Evolutionary conservation across 768 basidiomycete genomes (phyloP).

Genomic region (Mycena capillaripes): DNA sequence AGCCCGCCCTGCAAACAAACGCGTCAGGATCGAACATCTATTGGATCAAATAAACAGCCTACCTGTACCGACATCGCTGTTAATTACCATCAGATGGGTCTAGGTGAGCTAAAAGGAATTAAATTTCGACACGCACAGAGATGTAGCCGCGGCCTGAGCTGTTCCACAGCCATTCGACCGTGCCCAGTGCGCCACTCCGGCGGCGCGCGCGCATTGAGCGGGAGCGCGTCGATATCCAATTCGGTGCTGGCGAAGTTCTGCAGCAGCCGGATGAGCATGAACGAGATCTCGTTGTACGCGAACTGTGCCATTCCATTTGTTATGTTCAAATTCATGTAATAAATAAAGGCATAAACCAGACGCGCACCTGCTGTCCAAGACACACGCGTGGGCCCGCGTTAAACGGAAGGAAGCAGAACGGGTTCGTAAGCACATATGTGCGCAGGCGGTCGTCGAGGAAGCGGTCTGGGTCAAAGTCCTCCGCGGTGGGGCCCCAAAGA

Average conservation of each 20-base stretch:
- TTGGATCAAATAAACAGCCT: conserved; percentile 27
- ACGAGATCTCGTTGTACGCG: conserved; percentile 62
- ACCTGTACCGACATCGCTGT: conserved; percentile 40
- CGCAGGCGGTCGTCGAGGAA: conserved; percentile 54
- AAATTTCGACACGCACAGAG: conserved; percentile 43
- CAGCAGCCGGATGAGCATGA: conserved; percentile 62
- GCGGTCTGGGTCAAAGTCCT: conserved; percentile 55
- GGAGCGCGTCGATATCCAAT: conserved; percentile 50
- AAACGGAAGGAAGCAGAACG: conserved; percentile 58
- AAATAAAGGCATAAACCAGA: background rate
- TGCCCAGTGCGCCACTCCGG: conserved; percentile 51
- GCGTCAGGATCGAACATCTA: conserved; percentile 45
- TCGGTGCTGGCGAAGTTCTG: conserved; percentile 52
- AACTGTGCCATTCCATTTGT: conserved; percentile 48
- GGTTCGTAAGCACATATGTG: conserved; percentile 53
- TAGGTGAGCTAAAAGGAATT: conserved; percentile 41
- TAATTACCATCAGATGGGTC: background rate
- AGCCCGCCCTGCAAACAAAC: conserved; percentile 56
- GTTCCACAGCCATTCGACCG: conserved; percentile 50
- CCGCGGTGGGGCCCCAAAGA: conserved; percentile 68
- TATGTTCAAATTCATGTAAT: background rate
- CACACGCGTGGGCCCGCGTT: conserved; percentile 54
- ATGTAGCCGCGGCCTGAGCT: conserved; percentile 50
- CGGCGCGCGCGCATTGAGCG: conserved; percentile 50
- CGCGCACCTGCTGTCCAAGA: conserved; percentile 40